Conservation (phyloP, 2,329 filamentous ascomycete genomes). For the Aspergillus latus region DNA sequence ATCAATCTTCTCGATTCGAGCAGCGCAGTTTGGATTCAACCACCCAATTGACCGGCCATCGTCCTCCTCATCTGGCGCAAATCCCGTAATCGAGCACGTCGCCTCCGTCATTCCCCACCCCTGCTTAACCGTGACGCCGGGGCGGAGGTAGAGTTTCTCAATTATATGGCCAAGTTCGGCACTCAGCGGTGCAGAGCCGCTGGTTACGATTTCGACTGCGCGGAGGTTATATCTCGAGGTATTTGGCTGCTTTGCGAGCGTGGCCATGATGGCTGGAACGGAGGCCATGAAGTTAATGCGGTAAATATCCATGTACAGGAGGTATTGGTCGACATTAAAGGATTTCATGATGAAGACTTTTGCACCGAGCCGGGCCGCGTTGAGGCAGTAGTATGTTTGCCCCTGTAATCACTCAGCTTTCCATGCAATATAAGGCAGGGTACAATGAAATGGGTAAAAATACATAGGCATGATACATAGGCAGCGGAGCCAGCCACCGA, state of each 20-base stretch:
- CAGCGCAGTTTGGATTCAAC: slow-evolving; percentile 9
- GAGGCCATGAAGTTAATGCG: slow-evolving; percentile 36
- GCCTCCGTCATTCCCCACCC: slow-evolving; percentile 11
- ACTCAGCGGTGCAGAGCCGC: slow-evolving; percentile 11
- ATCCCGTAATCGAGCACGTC: slow-evolving; percentile 7
- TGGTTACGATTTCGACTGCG: background rate
- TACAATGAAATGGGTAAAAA: no score
- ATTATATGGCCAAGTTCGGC: slow-evolving; percentile 2
- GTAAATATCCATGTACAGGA: slow-evolving; percentile 4
- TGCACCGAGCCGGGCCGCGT: background rate
- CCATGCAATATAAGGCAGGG: no score
- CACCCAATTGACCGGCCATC: slow-evolving; percentile 11
- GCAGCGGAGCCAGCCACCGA: slow-evolving; percentile 10
- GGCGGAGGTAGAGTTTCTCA: slow-evolving; percentile 7
- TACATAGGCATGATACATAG: slow-evolving; percentile 15
- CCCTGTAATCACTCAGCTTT: background rate
- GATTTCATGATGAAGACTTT: slow-evolving; percentile 15
- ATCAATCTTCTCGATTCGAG: background rate
- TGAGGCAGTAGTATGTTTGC: slow-evolving; percentile 9
- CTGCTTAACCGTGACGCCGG: slow-evolving; percentile 1
- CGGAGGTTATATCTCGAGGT: slow-evolving; percentile 1
- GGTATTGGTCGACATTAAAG: slow-evolving; percentile 2
- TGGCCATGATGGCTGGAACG: slow-evolving; percentile 37
- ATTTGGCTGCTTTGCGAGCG: slow-evolving; percentile 1
- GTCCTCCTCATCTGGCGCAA: slow-evolving; percentile 8